Evolutionary conservation across 768 basidiomycete genomes (phyloP), one percentile per base, ranked within the genome.

Genomic region (Boletus rufocinnamomeus): DNA sequence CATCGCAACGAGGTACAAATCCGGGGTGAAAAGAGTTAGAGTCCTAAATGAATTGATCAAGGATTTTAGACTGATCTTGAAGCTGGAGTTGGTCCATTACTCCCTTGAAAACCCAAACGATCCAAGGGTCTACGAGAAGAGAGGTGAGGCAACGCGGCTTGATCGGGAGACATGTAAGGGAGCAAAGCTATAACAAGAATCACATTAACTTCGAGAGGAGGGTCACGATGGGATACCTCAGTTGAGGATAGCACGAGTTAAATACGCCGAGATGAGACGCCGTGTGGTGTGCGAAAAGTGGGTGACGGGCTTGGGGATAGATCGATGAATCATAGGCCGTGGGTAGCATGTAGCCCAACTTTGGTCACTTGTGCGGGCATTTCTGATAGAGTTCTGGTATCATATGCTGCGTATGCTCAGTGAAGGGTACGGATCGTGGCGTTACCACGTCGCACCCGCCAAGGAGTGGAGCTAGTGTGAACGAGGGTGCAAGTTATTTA

Each of bases 401-500:
- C n/a, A n/a, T n/a, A n/a, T 28, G 49, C 14, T 9, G 13, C 30
- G 30, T 30, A 30, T 23, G 48, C 13, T 34, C 48, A 3, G 37
- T 19, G 16, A 38, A 38, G 17, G n/a, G n/a, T n/a, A n/a, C n/a
- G n/a, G n/a, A n/a, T 13, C 7, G 7, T 19, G 45, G 27, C 19
- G 5, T 47, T 47, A 19, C 17, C 27, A 28, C 17, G 27, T 41
- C 27, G 41, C 3, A 45, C 23, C 27, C 10, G 45, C 19, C 45
- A 19, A 9, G n/a, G 50, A 38, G 40, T 43, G 51, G 51, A 52
- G 51, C 38, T 10, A 14, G 13, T 38, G 51, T 52, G 27, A 38
- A 6, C 13, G 34, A 50, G 52, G 57, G 46, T 27, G 44, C 52
- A 49, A 35, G 57, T 48, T 54, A 54, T 48, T 54, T 49, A 43